Evolutionary conservation across 257 asterid species (phyloP).

Genomic region (Cordia subcordata): DNA sequence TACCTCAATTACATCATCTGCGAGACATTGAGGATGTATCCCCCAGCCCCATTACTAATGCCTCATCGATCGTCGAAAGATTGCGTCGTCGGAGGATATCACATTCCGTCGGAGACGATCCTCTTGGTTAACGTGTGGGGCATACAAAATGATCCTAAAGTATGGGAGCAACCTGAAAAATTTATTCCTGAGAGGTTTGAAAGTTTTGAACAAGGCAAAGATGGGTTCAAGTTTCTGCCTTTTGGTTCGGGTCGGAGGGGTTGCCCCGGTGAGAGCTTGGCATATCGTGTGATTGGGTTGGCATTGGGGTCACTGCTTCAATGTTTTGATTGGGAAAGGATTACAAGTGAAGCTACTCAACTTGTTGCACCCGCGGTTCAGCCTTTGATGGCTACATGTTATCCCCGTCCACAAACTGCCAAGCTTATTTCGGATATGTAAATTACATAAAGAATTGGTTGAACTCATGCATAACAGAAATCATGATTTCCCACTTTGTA

Average conservation of each 20-base stretch:
- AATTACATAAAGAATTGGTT: too few species aligned
- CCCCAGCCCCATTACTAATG: conserved; percentile 48
- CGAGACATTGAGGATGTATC: conserved; percentile 58
- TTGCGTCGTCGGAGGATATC: conserved; percentile 55
- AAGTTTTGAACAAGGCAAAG: conserved; percentile 13
- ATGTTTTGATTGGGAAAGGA: conserved; percentile 67
- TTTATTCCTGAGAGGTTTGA: conserved; percentile 61
- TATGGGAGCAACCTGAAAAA: conserved; percentile 47
- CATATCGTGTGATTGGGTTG: conserved; percentile 41
- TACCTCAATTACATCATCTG: conserved; percentile 45
- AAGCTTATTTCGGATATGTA: conserved; percentile 24
- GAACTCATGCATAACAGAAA: too few species aligned
- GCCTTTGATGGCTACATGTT: conserved; percentile 49
- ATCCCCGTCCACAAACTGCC: conserved; percentile 31
- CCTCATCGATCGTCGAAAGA: conserved; percentile 57
- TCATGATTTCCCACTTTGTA: too few species aligned
- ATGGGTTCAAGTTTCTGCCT: conserved; percentile 31
- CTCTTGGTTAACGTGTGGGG: conserved; percentile 60
- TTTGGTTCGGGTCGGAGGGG: conserved; percentile 71
- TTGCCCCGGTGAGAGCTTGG: conserved; percentile 73
- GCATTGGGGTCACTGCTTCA: conserved; percentile 53
- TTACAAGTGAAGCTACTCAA: conserved; percentile 40
- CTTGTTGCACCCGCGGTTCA: conserved; percentile 41
- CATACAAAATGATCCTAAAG: conserved; percentile 50
- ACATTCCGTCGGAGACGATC: conserved; percentile 41